Conservation (phyloP, 192 early-diverging fungal genomes). For the Chytriomyces hyalinus region DNA sequence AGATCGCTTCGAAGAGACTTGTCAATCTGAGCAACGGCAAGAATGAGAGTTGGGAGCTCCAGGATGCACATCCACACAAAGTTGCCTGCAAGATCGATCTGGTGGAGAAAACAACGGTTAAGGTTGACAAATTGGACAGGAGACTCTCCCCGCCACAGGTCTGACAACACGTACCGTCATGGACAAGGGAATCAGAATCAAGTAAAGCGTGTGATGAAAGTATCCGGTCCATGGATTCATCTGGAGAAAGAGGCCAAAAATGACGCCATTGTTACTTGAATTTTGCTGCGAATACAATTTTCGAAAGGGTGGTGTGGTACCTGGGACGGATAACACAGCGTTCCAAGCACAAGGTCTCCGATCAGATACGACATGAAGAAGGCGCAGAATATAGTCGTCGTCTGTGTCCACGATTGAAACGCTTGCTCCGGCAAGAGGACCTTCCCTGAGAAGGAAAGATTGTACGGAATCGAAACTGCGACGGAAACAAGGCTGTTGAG, state of each 20-base stretch:
- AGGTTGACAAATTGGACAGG: neutral
- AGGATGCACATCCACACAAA: slow-evolving; percentile 54
- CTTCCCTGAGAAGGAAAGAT: slow-evolving; percentile 18
- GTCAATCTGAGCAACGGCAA: slow-evolving; percentile 60
- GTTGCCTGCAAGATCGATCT: slow-evolving; percentile 56
- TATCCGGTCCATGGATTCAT: slow-evolving; percentile 63
- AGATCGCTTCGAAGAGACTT: slow-evolving; percentile 54
- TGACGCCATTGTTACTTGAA: neutral
- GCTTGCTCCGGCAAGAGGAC: slow-evolving; percentile 12
- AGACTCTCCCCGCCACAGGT: neutral
- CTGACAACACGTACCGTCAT: neutral
- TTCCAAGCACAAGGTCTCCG: slow-evolving; percentile 62
- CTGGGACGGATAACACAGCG: slow-evolving; percentile 52
- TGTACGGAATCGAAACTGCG: slow-evolving; percentile 41
- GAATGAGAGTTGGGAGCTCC: slow-evolving; percentile 63
- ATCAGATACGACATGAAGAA: slow-evolving; percentile 62
- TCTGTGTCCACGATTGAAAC: slow-evolving; percentile 14
- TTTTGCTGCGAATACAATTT: no score
- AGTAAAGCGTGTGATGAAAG: slow-evolving; percentile 67
- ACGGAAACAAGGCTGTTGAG: slow-evolving; percentile 42
- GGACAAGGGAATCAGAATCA: slow-evolving; percentile 40
- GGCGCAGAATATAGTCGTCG: slow-evolving; percentile 46
- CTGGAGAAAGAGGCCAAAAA: slow-evolving; percentile 22
- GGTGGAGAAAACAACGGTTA: slow-evolving; percentile 33
- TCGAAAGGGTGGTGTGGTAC: neutral